Evolutionary conservation across 169 alveolate species (phyloP), one percentile per base, ranked within the genome.

Genomic region (Nephromyces sp.): DNA sequence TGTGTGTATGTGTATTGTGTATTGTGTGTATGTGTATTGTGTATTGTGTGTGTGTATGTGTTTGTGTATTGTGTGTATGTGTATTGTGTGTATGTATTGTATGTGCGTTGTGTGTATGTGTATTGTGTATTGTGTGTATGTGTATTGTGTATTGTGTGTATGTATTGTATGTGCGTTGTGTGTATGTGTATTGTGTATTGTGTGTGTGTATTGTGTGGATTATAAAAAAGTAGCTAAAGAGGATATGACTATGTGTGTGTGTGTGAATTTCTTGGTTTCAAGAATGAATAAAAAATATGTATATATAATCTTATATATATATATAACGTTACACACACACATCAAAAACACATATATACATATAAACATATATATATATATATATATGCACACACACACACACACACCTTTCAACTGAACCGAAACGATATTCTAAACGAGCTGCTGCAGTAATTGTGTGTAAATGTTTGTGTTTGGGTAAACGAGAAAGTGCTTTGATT

Each of bases 401-500:
- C 5, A 66, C 4, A 2, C 28, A 75, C 81, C 81, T 8, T 3
- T 75, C 71, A 6, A 61, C 52, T 57, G 34, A 28, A 21, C 66
- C 81, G 15, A 33, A 31, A 21, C 62, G 31, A 57, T 77, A 82
- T 66, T 82, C 87, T 6, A 76, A 69, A 21, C 66, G 30, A 2
- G 84, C 84, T 6, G 74, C 63, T 1, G 75, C 34, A 24, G 82
- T 57, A 24, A 71, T 80, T 51, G 78, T 70, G 31, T 35, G 63
- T 6, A 79, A 67, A 34, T 82, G 84, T 57, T 82, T 82, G 24
- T 78, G 70, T 33, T 68, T 43, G 24, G 81, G 82, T 33, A 82
- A 52, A 0, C 74, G 74, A 3, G 32, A 63, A 27, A 82, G 43
- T 0, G 78, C 79, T 27, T 77, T 68, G 15, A 68, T 70, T 31